Conservation (phyloP, 2,329 filamentous ascomycete genomes). For the Shiraia sp. region DNA sequence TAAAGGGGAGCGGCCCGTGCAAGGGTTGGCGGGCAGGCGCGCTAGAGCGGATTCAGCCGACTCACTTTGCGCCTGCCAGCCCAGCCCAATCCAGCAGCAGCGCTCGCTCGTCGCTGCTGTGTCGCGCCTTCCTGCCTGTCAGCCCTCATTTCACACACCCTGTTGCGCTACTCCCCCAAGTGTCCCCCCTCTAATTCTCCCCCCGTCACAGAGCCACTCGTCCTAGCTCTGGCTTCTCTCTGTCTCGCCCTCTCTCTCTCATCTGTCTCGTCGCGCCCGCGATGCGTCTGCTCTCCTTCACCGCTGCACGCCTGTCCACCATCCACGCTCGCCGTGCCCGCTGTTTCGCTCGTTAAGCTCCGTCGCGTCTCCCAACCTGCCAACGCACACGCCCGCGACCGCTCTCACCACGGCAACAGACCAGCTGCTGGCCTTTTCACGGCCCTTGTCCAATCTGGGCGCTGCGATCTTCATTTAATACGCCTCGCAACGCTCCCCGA, state of each 20-base stretch:
- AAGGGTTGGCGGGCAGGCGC: constrained; percentile 6
- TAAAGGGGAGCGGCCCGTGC: constrained; percentile 26
- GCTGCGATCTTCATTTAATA: constrained; percentile 40
- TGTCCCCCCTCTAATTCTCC: no score
- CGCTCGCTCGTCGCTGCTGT: constrained; percentile 1
- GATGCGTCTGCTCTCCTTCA: constrained; percentile 25
- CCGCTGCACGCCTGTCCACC: constrained; percentile 19
- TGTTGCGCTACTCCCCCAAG: no score
- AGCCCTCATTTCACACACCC: constrained; percentile 36
- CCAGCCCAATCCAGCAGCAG: constrained; percentile 10
- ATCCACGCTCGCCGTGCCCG: constrained; percentile 19
- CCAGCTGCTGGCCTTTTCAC: constrained; percentile 37
- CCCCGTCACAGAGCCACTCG: no score
- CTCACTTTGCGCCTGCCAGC: constrained; percentile 26
- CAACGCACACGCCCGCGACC: constrained; percentile 44
- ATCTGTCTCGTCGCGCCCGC: constrained; percentile 14
- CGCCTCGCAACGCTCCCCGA: constrained; percentile 33
- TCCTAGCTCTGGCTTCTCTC: no score
- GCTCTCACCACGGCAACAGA: constrained; percentile 45
- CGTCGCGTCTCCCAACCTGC: constrained; percentile 19
- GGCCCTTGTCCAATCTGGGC: constrained; percentile 35
- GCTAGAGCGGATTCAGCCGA: constrained; percentile 18
- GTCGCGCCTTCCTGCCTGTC: constrained; percentile 30
- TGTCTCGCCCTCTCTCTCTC: constrained; percentile 20
- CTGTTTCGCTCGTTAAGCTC: constrained; percentile 9